Evolutionary conservation across 129 eudicot genomes (phyloP).

Genomic region (Tagetes erecta): DNA sequence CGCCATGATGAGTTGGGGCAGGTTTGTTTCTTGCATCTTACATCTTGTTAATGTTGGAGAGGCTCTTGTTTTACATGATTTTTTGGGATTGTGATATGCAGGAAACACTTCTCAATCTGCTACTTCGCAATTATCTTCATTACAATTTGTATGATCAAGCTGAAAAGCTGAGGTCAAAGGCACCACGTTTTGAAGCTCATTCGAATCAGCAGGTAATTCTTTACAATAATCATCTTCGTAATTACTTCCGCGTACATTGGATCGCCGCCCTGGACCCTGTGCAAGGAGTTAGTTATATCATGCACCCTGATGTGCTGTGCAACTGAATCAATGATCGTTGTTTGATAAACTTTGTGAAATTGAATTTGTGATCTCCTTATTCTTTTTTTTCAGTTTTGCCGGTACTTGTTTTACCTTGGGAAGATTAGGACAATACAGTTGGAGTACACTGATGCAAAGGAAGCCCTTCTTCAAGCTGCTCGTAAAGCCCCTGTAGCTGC

Average conservation of each 20-base stretch:
- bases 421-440: conserved; percentile 95
- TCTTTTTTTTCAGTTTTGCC: conserved; percentile 64
- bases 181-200: conserved; percentile 96
- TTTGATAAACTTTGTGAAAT: background rate
- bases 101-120: conserved; percentile 94
- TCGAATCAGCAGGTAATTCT: conserved; percentile 88
- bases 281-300: no score
- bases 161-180: conserved; percentile 93
- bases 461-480: conserved; percentile 96
- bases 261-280: no score
- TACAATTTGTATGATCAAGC: conserved; percentile 96
- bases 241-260: background rate
- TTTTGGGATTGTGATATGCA: conserved; percentile 37
- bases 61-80: conserved; percentile 1
- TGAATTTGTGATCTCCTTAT: background rate
- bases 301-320: background rate
- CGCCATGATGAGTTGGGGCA: conserved; percentile 97
- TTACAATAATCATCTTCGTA: background rate
- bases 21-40: conserved; percentile 65
- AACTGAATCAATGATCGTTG: background rate
- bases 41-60: conserved; percentile 23
- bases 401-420: conserved; percentile 91
- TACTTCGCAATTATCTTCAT: conserved; percentile 87
- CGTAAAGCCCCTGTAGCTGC: conserved; percentile 95
- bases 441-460: conserved; percentile 97